Percentiles rank a stretch among this genome's conserved stretches.
Conservation (phyloP, 495 filamentous ascomycete species). For the Diplogelasinospora grovesii region DNA sequence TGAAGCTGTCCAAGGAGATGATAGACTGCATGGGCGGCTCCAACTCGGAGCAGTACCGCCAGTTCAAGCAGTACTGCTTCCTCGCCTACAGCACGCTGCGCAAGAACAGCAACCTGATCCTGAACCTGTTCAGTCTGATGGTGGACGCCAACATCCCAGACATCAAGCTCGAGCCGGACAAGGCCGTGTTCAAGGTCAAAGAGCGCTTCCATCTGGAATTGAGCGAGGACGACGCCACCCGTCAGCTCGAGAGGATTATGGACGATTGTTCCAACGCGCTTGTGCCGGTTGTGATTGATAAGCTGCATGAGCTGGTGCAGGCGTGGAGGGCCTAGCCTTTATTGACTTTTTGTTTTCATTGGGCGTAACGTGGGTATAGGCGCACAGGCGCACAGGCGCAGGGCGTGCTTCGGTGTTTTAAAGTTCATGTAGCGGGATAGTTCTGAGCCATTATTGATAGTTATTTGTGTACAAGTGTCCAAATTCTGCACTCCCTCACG, state of each 20-base stretch:
- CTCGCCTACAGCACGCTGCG: constrained; percentile 88
- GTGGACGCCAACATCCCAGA: constrained; percentile 95
- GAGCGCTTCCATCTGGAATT: constrained; percentile 90
- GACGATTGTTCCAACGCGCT: constrained; percentile 82
- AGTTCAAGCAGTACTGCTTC: constrained; percentile 93
- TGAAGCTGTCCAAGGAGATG: constrained; percentile 98
- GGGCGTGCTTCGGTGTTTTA: too few relatives aligned
- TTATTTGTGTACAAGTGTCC: too few relatives aligned
- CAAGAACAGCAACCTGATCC: constrained; percentile 82
- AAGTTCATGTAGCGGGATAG: too few relatives aligned
- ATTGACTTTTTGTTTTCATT: background rate
- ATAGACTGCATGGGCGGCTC: constrained; percentile 95
- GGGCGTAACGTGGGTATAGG: too few relatives aligned
- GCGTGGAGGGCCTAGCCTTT: constrained; percentile 62
- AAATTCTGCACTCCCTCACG: too few relatives aligned
- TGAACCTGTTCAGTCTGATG: constrained; percentile 96
- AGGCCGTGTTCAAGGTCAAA: constrained; percentile 87
- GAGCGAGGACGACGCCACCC: constrained; percentile 88
- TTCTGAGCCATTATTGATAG: too few relatives aligned
- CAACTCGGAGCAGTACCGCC: constrained; percentile 66
- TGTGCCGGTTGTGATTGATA: constrained; percentile 89
- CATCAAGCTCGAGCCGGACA: constrained; percentile 85
- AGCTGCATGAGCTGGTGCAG: constrained; percentile 89
- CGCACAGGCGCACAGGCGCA: too few relatives aligned
- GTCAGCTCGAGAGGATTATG: constrained; percentile 79